A percentile compares a stretch with the other conserved stretches of the same genome.
These are phyloP conservation scores for Barnettozyma siamensis DNA, from an alignment of 805 yeast species.

Conservation along the genomic window DNA sequence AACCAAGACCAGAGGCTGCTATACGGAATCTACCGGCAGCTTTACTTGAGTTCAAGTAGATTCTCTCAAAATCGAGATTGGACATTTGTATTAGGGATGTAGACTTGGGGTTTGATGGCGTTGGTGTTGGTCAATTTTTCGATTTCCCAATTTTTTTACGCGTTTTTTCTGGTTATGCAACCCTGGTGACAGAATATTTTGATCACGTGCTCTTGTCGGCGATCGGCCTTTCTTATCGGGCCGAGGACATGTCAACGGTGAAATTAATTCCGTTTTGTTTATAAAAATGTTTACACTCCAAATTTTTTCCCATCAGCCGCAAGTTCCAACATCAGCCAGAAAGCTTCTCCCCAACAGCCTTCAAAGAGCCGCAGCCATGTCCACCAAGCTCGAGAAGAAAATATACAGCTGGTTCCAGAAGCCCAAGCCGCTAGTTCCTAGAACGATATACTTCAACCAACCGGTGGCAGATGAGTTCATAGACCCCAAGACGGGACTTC, in stretches of 20 bases:
- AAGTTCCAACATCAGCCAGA: no score
- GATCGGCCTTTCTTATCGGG: no score
- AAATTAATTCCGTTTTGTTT: no score
- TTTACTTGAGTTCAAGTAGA: slow-evolving; percentile 82
- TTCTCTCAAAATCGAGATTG: slow-evolving; percentile 74
- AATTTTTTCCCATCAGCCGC: no score
- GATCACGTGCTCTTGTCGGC: no score
- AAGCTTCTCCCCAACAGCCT: no score
- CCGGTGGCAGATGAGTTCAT: slow-evolving; percentile 3
- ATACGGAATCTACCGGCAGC: slow-evolving; percentile 85
- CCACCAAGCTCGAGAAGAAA: slow-evolving; percentile 5
- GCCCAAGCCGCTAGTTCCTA: slow-evolving; percentile 4
- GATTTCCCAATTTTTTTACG: not conserved
- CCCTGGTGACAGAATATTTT: no score
- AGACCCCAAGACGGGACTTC: slow-evolving; percentile 5
- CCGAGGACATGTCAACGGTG: no score
- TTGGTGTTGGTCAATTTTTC: not conserved
- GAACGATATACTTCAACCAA: slow-evolving; percentile 9
- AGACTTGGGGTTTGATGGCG: not conserved
- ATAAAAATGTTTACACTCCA: no score
- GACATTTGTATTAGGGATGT: not conserved
- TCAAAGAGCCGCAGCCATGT: not conserved
- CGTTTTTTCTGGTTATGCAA: not conserved
- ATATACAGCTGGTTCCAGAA: slow-evolving; percentile 3
- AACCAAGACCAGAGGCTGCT: slow-evolving; percentile 95